A percentile compares a stretch with the other conserved stretches of the same genome.
These are phyloP conservation scores for Lachnellula suecica DNA, from an alignment of 2,329 filamentous ascomycete genomes.

Conservation along the genomic window DNA sequence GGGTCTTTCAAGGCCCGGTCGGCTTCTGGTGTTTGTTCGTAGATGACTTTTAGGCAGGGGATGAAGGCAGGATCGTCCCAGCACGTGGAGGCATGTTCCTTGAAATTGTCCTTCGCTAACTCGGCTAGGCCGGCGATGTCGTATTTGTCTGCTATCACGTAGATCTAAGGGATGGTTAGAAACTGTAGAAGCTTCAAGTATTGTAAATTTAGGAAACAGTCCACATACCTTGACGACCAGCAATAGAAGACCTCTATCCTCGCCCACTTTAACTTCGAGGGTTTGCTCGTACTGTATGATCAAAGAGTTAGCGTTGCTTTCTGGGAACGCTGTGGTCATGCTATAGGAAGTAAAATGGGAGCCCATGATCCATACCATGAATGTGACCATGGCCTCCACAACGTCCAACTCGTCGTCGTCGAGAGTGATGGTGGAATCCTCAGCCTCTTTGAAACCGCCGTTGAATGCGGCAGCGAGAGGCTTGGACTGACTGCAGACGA, in stretches of 20 bases:
- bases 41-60: neutral
- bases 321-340: no score
- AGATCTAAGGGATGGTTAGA: neutral
- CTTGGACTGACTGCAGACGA: slow-evolving; percentile 10
- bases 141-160: neutral
- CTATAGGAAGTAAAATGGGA: no score
- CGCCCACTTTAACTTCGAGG: neutral
- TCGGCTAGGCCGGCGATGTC: neutral
- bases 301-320: no score
- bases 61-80: neutral
- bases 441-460: neutral
- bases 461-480: neutral
- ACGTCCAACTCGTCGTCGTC: neutral
- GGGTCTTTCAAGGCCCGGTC: neutral
- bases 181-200: neutral
- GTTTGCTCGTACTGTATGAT: neutral
- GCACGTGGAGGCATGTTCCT: neutral
- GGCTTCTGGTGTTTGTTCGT: neutral
- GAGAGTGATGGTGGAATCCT: neutral
- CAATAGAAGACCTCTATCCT: neutral
- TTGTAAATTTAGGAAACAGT: neutral
- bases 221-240: neutral
- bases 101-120: neutral
- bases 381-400: neutral
- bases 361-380: no score